These are phyloP conservation scores for Huiozyma naganishii DNA, from an alignment of 805 yeast genomes.

Conservation along the genomic window DNA sequence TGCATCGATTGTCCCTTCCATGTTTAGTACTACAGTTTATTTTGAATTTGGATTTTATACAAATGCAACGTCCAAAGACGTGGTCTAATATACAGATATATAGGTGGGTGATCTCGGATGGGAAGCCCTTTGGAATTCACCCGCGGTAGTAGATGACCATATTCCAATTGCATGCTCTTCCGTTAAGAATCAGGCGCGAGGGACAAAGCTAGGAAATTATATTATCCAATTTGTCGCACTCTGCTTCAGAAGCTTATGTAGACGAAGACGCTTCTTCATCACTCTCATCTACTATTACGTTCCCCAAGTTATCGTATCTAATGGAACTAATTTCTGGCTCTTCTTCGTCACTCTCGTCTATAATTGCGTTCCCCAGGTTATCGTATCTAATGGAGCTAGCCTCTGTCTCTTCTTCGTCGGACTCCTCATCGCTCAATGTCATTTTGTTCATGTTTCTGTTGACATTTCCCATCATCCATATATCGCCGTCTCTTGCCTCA, in stretches of 20 bases:
- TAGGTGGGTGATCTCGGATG: too few relatives aligned
- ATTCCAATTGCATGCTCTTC: not conserved
- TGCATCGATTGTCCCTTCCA: too few relatives aligned
- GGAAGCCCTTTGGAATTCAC: too few relatives aligned
- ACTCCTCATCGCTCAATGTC: conserved; percentile 8
- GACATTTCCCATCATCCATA: conserved; percentile 73
- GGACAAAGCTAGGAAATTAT: conserved; percentile 7
- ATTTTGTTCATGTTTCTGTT: conserved; percentile 33
- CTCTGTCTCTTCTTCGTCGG: conserved; percentile 10
- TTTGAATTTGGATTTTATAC: too few relatives aligned
- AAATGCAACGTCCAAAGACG: too few relatives aligned
- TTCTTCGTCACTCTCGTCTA: conserved; percentile 17
- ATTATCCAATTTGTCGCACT: conserved; percentile 16
- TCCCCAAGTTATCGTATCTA: conserved; percentile 17
- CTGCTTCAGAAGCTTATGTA: not conserved
- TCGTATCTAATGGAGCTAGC: conserved; percentile 10
- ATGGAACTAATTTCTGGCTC: conserved; percentile 8
- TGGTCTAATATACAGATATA: too few relatives aligned
- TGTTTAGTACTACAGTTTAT: too few relatives aligned
- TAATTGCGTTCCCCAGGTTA: conserved; percentile 18
- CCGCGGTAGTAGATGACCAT: not conserved
- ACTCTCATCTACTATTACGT: conserved; percentile 10
- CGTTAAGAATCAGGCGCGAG: too few relatives aligned
- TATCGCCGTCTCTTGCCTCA: conserved; percentile 42
- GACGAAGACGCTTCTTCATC: too few relatives aligned